Evolutionary conservation across 2,329 filamentous ascomycete species (phyloP).

Genomic region (Ophiosphaerella herpotricha): DNA sequence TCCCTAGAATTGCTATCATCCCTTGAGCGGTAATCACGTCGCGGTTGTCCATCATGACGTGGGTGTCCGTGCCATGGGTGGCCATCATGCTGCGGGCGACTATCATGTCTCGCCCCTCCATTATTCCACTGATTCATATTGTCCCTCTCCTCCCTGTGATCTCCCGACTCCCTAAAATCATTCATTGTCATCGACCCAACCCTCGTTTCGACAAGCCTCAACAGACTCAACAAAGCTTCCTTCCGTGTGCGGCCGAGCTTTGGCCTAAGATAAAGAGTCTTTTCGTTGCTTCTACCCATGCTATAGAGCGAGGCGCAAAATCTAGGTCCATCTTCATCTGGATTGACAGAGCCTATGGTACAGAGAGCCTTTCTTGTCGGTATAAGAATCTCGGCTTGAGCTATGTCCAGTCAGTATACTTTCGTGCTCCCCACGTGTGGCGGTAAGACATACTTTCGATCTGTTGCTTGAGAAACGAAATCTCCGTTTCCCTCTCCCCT

Average conservation of each 20-base stretch:
- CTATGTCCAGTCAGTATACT: constrained; percentile 1
- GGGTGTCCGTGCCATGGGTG: no score
- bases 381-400: constrained; percentile 13
- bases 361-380: constrained; percentile 13
- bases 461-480: constrained; percentile 12
- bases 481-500: constrained; percentile 26
- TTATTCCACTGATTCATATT: no score
- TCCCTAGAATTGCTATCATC: no score
- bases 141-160: no score
- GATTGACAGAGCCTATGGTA: constrained; percentile 11
- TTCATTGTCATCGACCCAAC: constrained; percentile 9
- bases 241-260: constrained; percentile 15
- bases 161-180: not conserved
- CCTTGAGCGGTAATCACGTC: no score
- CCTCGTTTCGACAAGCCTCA: constrained; percentile 10
- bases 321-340: not conserved
- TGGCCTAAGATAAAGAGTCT: constrained; percentile 20
- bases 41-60: no score
- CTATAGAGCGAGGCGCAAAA: constrained; percentile 23
- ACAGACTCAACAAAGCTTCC: constrained; percentile 15
- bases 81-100: no score
- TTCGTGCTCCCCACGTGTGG: no score
- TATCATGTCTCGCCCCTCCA: no score
- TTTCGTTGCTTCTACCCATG: constrained; percentile 12
- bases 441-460: constrained; percentile 19